Conservation (phyloP, 495 filamentous ascomycete genomes). For the Trichoderma gamsii region DNA sequence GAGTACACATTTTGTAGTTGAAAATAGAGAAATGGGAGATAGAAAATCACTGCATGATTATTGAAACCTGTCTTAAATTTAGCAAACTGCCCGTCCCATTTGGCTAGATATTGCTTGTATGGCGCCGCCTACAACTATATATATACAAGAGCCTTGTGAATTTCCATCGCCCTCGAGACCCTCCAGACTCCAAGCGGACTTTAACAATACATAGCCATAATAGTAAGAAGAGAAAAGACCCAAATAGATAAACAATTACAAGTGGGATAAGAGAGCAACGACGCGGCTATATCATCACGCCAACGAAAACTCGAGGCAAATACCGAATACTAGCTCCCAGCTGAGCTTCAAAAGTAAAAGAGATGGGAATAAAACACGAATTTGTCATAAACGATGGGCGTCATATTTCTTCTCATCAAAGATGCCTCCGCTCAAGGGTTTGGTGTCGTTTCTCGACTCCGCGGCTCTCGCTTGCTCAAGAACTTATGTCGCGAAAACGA, state of each 20-base stretch:
- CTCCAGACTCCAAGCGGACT: background rate
- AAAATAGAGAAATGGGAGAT: background rate
- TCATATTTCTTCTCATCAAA: conserved; percentile 9
- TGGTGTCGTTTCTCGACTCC: conserved; percentile 28
- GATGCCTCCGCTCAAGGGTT: conserved; percentile 13
- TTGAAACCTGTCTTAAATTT: background rate
- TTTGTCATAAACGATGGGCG: background rate
- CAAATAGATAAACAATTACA: background rate
- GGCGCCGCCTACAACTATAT: background rate
- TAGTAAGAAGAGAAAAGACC: background rate
- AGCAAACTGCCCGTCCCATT: background rate
- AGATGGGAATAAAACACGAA: background rate
- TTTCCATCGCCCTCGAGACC: background rate
- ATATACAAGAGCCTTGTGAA: background rate
- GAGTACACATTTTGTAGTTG: too few relatives aligned
- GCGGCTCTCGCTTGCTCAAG: conserved; percentile 50
- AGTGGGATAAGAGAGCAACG: background rate
- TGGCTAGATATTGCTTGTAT: background rate
- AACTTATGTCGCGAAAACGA: conserved; percentile 41
- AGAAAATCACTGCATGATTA: background rate
- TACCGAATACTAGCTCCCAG: background rate
- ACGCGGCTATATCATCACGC: background rate
- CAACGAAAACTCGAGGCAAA: background rate
- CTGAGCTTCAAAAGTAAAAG: too few relatives aligned
- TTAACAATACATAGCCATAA: background rate